Evolutionary conservation across 164 flowering plant genomes (phyloP), one percentile per base, ranked within the genome.

Genomic region (Protea cynaroides): DNA sequence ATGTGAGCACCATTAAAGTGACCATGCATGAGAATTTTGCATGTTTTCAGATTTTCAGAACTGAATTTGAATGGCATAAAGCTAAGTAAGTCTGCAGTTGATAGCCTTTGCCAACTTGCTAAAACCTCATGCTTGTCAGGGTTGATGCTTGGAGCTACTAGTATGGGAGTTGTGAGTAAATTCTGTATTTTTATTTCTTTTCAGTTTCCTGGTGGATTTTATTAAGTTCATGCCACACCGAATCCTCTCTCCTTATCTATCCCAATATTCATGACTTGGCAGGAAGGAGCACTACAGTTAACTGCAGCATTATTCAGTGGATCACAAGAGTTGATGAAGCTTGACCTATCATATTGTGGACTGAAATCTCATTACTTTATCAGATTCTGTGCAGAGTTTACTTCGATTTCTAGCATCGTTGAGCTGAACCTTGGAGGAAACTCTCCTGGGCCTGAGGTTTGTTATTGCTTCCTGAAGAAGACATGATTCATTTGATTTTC

Each of bases 381-480:
- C 25, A 74, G 67, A 64, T 75, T 82, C 29, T 73, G 64, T 51
- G 44, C 61, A 56, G 72, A 75, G 56, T 54, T 65, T 49, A 25
- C 78, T 64, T 71, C 72, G 44, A 23, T 76, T 37, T 62, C 74
- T 58, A 67, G 86, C 66, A 74, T 92, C 74, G 64, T 77, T 67
- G 89, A 92, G 77, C 74, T 95, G 74, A 85, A 89, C 77, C 83
- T 92, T 49, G 81, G 80, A 53, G 94, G 94, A 74, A 94, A 88
- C 75, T 72, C 82, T 23, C 65, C 89, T 24, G 74, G 56, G 64
- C 73, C 63, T 53, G 84, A 89, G 97, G 96, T 86, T 63, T 50
- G 71, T 17, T 62, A 47, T n/a, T 56, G 36, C 52, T 56, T 67
- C 62, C 25, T 56, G 53, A 25, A 13, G 19, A 7, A 24, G 40